Conservation (phyloP, 202 grass and related monocot genomes). For the Zizania palustris region DNA sequence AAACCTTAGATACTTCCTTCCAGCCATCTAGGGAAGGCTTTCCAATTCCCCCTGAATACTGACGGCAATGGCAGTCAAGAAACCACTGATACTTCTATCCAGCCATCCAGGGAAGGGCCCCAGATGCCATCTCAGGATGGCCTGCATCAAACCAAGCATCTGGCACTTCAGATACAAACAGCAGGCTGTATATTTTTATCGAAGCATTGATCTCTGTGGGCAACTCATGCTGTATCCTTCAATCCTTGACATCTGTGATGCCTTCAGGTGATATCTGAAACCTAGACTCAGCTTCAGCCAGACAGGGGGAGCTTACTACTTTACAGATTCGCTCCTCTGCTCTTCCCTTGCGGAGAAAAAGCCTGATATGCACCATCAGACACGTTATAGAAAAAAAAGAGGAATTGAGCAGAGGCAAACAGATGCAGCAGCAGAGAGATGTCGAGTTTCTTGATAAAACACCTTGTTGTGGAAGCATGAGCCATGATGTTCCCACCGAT, state of each 20-base stretch:
- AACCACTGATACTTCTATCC: background rate
- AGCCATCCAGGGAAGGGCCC: too few species aligned
- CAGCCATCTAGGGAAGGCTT: too few species aligned
- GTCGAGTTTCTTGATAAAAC: background rate
- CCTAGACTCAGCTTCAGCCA: slow-evolving; percentile 71
- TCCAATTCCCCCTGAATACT: background rate
- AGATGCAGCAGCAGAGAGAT: background rate
- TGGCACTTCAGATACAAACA: slow-evolving; percentile 12
- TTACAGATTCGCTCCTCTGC: slow-evolving; percentile 76
- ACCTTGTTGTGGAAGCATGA: slow-evolving; percentile 64
- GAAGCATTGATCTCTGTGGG: background rate
- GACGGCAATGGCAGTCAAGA: background rate
- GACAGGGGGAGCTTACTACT: slow-evolving; percentile 76
- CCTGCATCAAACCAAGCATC: slow-evolving; percentile 10
- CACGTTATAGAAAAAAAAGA: background rate
- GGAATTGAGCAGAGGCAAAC: slow-evolving; percentile 22
- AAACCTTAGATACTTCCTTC: background rate
- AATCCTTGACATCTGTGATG: slow-evolving; percentile 60
- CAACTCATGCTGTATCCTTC: background rate
- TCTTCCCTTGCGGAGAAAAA: slow-evolving; percentile 73
- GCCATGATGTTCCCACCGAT: slow-evolving; percentile 91
- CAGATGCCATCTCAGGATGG: slow-evolving; percentile 30
- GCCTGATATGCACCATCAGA: slow-evolving; percentile 39
- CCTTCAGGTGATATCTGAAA: slow-evolving; percentile 79
- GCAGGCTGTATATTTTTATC: background rate